Evolutionary conservation across 257 asterid genomes (phyloP), one percentile per base, ranked within the genome.

Genomic region (Buddleja alternifolia): DNA sequence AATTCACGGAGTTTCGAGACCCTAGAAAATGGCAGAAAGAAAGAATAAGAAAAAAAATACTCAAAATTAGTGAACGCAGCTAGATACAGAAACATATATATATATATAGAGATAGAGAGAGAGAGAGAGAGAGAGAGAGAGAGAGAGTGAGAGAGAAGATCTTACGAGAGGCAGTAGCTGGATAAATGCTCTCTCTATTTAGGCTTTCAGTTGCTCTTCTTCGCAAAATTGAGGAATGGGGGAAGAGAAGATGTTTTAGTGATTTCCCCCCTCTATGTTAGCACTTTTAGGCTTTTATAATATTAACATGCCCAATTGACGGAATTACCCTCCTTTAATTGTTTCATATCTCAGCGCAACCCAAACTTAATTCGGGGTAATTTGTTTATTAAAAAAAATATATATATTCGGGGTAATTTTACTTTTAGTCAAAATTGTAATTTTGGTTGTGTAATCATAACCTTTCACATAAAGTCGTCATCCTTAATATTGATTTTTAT

Each of bases 321-420:
- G 10, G 54, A 67, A 67, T 0, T 67, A 7, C 65, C 65, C 73
- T 53, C 62, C 54, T 11, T 10, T 42, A 37, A 15, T 39, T 67
- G 53, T 5, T 29, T 29, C 2, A 29, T 1, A 29, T 29, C 34
- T 29, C 34, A 29, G 34, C n/a, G n/a, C n/a, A n/a, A n/a, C n/a
- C 34, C 34, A 29, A 29, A 2, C 5, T 29, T 29, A 2, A 29
- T 29, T 29, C 3, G 34, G 34, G 34, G 34, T 29, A 29, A 29
- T n/a, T n/a, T n/a, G n/a, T n/a, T n/a, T n/a, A n/a, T n/a, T n/a
- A n/a, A n/a, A n/a, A n/a, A n/a, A n/a, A n/a, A n/a, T n/a, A n/a
- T n/a, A n/a, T n/a, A n/a, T n/a, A n/a, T n/a, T n/a, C n/a, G n/a
- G n/a, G n/a, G n/a, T n/a, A n/a, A n/a, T n/a, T n/a, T n/a, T n/a